phyloP scores from a whole-genome alignment of 768 basidiomycete species.

The Phallus indusiatus region DNA sequence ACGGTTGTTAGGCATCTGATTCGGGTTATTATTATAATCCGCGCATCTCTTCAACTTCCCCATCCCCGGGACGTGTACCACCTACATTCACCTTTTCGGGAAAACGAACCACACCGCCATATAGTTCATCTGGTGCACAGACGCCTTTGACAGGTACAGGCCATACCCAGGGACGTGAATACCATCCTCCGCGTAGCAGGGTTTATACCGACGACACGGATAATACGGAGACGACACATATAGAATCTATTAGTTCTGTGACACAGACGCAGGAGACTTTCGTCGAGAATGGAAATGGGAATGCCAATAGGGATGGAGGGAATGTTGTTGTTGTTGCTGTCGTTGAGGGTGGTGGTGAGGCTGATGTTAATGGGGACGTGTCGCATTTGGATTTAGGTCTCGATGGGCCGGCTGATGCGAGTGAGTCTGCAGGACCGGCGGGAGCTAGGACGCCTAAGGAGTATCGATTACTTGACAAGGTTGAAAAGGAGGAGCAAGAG shows the following conservation, averaged over 20 bases:
- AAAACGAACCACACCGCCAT: no score
- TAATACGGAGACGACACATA: neutral
- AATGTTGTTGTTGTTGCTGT: no score
- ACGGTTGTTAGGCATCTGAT: neutral
- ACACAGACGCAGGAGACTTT: neutral
- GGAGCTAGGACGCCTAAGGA: no score
- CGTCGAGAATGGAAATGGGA: neutral
- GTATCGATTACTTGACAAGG: no score
- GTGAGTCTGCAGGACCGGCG: no score
- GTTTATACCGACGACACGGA: neutral
- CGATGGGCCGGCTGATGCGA: no score
- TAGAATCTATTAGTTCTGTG: neutral
- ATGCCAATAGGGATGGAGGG: neutral
- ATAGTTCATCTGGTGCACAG: neutral
- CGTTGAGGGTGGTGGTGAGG: no score
- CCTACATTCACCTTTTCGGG: neutral
- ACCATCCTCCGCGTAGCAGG: neutral
- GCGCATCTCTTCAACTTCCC: neutral
- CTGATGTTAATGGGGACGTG: neutral
- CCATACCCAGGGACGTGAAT: neutral
- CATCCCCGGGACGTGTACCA: neutral
- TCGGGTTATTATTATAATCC: neutral
- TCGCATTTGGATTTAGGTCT: neutral
- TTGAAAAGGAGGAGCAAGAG: no score
- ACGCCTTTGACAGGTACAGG: neutral